phyloP scores from a whole-genome alignment of 495 filamentous ascomycete genomes.

The Penicillium pancosmium region DNA sequence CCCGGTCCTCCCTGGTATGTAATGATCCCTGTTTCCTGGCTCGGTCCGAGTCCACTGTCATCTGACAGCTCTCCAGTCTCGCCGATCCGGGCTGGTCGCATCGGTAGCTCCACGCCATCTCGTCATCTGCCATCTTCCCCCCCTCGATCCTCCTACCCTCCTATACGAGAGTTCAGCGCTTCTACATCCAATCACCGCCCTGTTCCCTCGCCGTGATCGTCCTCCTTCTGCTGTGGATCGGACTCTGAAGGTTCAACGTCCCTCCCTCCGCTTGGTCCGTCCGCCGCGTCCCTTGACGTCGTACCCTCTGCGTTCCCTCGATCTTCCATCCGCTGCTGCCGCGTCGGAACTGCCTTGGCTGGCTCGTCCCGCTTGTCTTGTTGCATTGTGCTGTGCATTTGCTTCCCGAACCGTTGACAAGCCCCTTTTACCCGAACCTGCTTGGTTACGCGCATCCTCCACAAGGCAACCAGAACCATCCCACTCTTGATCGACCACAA shows the following conservation, averaged over 20 bases:
- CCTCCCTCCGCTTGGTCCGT: slow-evolving; percentile 17
- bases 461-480: slow-evolving; percentile 21
- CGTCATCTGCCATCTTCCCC: slow-evolving; percentile 23
- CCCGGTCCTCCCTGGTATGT: not conserved
- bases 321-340: slow-evolving; percentile 17
- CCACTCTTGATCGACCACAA: slow-evolving; percentile 16
- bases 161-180: slow-evolving; percentile 26
- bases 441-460: slow-evolving; percentile 7
- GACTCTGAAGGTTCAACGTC: slow-evolving; percentile 25
- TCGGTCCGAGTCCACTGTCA: slow-evolving; percentile 28
- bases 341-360: slow-evolving; percentile 9
- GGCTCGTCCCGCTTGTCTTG: not conserved
- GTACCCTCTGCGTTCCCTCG: slow-evolving; percentile 6
- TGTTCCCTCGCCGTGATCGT: slow-evolving; percentile 16
- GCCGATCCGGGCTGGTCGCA: slow-evolving; percentile 33
- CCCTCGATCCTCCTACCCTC: slow-evolving; percentile 17
- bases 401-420: slow-evolving; percentile 1
- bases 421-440: not conserved
- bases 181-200: slow-evolving; percentile 30
- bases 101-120: slow-evolving; percentile 34
- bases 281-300: slow-evolving; percentile 23
- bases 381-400: not conserved
- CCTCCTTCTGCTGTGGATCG: slow-evolving; percentile 16
- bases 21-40: slow-evolving; percentile 9
- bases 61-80: slow-evolving; percentile 29